Conservation (phyloP, 169 alveolate species). For the Blepharisma undulans region DNA sequence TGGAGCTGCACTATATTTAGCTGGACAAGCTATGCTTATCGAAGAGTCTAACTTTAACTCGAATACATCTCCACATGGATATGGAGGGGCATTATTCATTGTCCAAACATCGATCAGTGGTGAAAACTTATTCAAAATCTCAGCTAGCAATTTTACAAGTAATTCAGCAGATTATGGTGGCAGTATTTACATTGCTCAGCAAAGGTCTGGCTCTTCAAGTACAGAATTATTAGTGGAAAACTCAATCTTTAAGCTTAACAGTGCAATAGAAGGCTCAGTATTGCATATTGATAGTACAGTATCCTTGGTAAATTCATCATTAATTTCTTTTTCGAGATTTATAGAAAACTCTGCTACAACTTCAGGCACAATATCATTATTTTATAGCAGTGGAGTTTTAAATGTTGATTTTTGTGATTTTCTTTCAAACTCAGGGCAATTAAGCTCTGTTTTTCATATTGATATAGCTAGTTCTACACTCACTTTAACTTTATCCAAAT, state of each 20-base stretch:
- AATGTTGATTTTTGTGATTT: background rate
- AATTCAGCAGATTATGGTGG: background rate
- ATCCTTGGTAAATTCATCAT: background rate
- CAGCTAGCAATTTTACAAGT: background rate
- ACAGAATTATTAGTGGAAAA: background rate
- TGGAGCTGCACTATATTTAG: background rate
- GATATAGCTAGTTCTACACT: background rate
- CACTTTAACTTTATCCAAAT: background rate
- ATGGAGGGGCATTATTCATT: background rate
- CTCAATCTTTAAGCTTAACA: background rate
- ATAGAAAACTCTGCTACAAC: background rate
- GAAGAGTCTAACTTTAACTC: background rate
- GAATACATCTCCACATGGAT: background rate
- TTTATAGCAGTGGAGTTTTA: background rate
- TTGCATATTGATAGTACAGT: background rate
- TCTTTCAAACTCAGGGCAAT: background rate
- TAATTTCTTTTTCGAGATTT: background rate
- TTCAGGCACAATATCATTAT: background rate
- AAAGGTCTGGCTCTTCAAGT: background rate
- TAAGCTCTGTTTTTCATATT: background rate
- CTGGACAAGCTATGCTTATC: background rate
- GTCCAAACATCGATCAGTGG: background rate
- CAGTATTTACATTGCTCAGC: background rate
- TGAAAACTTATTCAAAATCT: background rate
- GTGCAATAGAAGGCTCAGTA: background rate